Evolutionary conservation across 2,329 filamentous ascomycete genomes (phyloP).

Genomic region (Fusarium cicatricum): DNA sequence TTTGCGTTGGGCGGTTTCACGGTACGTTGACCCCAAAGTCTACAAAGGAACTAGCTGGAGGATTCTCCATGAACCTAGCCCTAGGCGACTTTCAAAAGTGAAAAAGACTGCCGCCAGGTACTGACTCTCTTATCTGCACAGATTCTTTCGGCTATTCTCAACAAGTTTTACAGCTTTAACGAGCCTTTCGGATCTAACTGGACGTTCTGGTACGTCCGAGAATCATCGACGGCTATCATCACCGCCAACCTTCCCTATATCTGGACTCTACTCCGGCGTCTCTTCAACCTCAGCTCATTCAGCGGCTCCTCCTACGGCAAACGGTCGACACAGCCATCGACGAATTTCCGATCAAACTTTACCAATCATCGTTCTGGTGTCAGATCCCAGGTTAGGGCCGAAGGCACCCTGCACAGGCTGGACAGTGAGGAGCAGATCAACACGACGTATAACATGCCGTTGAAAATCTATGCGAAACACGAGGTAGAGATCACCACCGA

Average conservation of each 20-base stretch:
- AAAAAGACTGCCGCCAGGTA: neutral
- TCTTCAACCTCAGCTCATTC: slow-evolving; percentile 49
- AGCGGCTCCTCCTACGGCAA: slow-evolving; percentile 44
- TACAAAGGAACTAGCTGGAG: neutral
- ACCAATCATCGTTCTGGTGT: slow-evolving; percentile 38
- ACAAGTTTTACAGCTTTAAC: slow-evolving; percentile 53
- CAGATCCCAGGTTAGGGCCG: slow-evolving; percentile 33
- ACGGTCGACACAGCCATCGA: slow-evolving; percentile 37
- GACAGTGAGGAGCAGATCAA: slow-evolving; percentile 52
- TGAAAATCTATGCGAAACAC: slow-evolving; percentile 49
- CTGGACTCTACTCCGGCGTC: slow-evolving; percentile 50
- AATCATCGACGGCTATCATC: slow-evolving; percentile 54
- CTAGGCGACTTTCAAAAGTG: too few relatives aligned
- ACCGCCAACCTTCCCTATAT: slow-evolving; percentile 53
- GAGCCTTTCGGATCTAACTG: slow-evolving; percentile 50
- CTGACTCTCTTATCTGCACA: slow-evolving; percentile 31
- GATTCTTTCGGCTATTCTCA: slow-evolving; percentile 60
- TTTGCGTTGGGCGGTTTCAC: slow-evolving; percentile 58
- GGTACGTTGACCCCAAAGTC: slow-evolving; percentile 42
- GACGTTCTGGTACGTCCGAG: slow-evolving; percentile 55
- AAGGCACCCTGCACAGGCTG: slow-evolving; percentile 38
- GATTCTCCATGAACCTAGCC: too few relatives aligned
- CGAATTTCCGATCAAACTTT: slow-evolving; percentile 40
- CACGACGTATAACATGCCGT: slow-evolving; percentile 42
- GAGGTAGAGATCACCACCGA: slow-evolving; percentile 44